phyloP scores from a whole-genome alignment of 2,329 filamentous ascomycete species.

The Talaromyces sp. region DNA sequence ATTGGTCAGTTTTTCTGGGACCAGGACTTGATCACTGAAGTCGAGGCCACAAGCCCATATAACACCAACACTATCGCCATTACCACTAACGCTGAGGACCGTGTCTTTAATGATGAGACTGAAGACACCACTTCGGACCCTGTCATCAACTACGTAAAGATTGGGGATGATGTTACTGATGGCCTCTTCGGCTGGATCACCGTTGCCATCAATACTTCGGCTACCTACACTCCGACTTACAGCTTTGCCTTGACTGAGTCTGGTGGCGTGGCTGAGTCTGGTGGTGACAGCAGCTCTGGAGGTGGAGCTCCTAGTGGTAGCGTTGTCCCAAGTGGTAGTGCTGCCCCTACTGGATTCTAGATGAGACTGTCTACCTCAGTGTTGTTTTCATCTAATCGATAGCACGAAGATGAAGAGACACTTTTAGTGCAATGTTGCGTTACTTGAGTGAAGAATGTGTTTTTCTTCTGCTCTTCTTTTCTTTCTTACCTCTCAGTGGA shows the following conservation, averaged over 20 bases:
- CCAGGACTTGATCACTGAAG: slow-evolving; percentile 50
- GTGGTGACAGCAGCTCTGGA: not conserved
- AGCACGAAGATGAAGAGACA: not conserved
- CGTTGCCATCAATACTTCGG: not conserved
- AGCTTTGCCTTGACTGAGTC: not conserved
- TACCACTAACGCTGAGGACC: not conserved
- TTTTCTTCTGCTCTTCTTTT: not conserved
- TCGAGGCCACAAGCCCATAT: slow-evolving; percentile 45
- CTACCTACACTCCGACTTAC: not conserved
- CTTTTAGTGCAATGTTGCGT: not conserved
- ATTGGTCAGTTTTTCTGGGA: slow-evolving; percentile 63
- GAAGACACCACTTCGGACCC: not conserved
- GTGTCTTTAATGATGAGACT: not conserved
- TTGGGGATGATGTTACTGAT: not conserved
- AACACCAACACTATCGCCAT: not conserved
- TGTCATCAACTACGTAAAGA: not conserved
- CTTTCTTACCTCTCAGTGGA: not conserved
- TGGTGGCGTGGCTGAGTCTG: not conserved
- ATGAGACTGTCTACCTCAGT: not conserved
- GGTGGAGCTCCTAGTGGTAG: not conserved
- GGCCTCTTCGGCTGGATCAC: not conserved
- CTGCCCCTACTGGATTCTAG: not conserved
- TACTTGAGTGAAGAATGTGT: not conserved
- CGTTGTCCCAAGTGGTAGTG: not conserved
- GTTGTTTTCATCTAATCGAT: not conserved